These are phyloP conservation scores for Daldinia caldariorum DNA, from an alignment of 495 filamentous ascomycete species.

Conservation along the genomic window DNA sequence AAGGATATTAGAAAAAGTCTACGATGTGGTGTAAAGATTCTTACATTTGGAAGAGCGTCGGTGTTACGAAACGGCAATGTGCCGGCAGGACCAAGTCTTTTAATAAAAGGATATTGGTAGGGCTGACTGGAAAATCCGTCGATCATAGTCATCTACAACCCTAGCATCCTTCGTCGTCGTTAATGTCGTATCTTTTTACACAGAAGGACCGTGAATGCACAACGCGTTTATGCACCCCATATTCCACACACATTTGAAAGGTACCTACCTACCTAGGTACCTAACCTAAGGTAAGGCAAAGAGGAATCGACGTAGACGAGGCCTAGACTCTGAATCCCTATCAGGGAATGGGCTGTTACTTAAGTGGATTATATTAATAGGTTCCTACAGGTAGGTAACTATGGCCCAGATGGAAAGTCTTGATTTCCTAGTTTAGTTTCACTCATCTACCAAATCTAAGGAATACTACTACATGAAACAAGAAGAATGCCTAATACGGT, in stretches of 20 bases:
- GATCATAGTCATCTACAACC: neutral
- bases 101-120: slow-evolving; percentile 25
- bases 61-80: neutral
- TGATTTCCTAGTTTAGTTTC: neutral
- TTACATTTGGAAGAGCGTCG: slow-evolving; percentile 1
- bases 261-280: too few species aligned
- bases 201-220: slow-evolving; percentile 18
- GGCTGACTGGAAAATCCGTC: slow-evolving; percentile 28
- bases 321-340: neutral
- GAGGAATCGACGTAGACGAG: neutral
- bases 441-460: slow-evolving; percentile 4
- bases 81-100: slow-evolving; percentile 9
- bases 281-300: neutral
- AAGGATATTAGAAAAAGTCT: slow-evolving; percentile 5
- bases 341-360: too few species aligned
- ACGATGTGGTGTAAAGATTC: slow-evolving; percentile 8
- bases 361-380: neutral
- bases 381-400: neutral
- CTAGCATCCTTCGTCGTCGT: slow-evolving; percentile 1
- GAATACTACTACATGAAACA: slow-evolving; percentile 9
- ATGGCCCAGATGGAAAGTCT: neutral
- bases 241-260: neutral
- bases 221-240: slow-evolving; percentile 20
- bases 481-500: slow-evolving; percentile 9
- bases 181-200: slow-evolving; percentile 4